These are phyloP conservation scores for Aspergillus chevalieri DNA, from an alignment of 2,329 filamentous ascomycete species.

Conservation along the genomic window DNA sequence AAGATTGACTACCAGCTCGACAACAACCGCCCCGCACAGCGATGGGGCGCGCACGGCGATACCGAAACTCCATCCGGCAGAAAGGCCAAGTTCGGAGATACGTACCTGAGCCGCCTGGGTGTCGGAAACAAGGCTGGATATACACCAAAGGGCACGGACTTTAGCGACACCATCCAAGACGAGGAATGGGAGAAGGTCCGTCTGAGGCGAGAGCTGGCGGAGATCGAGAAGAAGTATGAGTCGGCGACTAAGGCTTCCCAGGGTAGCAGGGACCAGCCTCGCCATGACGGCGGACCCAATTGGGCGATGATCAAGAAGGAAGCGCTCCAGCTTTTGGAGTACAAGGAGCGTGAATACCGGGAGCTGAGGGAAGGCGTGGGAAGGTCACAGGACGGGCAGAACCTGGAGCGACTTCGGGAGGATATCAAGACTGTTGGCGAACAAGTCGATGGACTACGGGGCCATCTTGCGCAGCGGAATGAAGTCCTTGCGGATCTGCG, in stretches of 20 bases:
- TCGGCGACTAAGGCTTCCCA: conserved; percentile 71
- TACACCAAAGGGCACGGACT: conserved; percentile 81
- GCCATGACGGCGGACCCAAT: conserved; percentile 66
- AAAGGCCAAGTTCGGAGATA: conserved; percentile 96
- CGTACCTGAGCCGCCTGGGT: conserved; percentile 86
- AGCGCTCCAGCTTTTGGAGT: conserved; percentile 87
- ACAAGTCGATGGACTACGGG: conserved; percentile 85
- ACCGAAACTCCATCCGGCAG: conserved; percentile 77
- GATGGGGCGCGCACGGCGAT: conserved; percentile 73
- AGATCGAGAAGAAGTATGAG: conserved; percentile 81
- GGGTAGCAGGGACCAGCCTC: conserved; percentile 49
- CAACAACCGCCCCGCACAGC: conserved; percentile 62
- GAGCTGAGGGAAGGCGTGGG: conserved; percentile 57
- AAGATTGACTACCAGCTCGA: conserved; percentile 95
- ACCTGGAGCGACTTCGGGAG: conserved; percentile 70
- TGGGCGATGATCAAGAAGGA: conserved; percentile 91
- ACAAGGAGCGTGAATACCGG: conserved; percentile 76
- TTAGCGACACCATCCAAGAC: conserved; percentile 74
- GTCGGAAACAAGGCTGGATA: conserved; percentile 68
- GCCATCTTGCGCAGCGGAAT: conserved; percentile 71
- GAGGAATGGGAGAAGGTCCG: conserved; percentile 96
- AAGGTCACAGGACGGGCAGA: conserved; percentile 58
- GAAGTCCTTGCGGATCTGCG: conserved; percentile 69
- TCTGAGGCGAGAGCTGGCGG: conserved; percentile 82
- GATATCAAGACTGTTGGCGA: conserved; percentile 88